A percentile compares a stretch with the other conserved stretches of the same genome.
Conservation (phyloP, 805 yeast genomes). For the Zygotorulaspora danielsina region DNA sequence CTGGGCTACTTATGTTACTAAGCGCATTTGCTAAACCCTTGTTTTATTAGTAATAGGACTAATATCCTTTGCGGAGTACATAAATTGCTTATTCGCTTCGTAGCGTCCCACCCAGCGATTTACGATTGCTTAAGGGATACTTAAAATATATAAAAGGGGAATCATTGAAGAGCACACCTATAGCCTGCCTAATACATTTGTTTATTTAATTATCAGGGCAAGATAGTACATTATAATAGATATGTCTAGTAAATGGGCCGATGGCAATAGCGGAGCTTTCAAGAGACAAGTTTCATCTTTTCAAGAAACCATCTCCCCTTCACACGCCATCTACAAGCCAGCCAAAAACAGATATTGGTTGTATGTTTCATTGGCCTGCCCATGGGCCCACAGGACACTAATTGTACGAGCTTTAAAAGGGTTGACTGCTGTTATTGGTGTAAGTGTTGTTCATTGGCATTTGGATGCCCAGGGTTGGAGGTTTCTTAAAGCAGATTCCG, state of each 20-base stretch:
- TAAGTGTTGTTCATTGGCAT: conserved; percentile 86
- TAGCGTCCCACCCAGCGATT: too few species aligned
- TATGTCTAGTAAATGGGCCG: conserved; percentile 33
- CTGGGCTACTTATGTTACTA: too few species aligned
- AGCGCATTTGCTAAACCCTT: too few species aligned
- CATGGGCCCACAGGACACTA: conserved; percentile 89
- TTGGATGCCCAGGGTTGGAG: conserved; percentile 90
- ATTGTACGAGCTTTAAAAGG: conserved; percentile 75
- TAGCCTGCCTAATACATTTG: too few species aligned
- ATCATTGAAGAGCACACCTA: too few species aligned
- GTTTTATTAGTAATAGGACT: too few species aligned
- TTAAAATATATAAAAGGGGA: too few species aligned
- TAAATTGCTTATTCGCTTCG: too few species aligned
- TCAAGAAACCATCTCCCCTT: conserved; percentile 57
- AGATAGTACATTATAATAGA: too few species aligned
- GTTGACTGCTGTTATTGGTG: conserved; percentile 50
- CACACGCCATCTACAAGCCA: conserved; percentile 63
- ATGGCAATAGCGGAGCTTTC: conserved; percentile 47
- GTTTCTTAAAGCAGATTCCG: conserved; percentile 38
- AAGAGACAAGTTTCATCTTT: conserved; percentile 55
- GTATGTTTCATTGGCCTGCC: conserved; percentile 86
- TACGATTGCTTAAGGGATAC: too few species aligned
- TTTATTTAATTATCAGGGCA: too few species aligned
- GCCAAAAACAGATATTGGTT: conserved; percentile 81
- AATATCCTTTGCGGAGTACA: too few species aligned